These are phyloP conservation scores for Lasiosphaeria miniovina DNA, from an alignment of 495 filamentous ascomycete species.

Conservation along the genomic window DNA sequence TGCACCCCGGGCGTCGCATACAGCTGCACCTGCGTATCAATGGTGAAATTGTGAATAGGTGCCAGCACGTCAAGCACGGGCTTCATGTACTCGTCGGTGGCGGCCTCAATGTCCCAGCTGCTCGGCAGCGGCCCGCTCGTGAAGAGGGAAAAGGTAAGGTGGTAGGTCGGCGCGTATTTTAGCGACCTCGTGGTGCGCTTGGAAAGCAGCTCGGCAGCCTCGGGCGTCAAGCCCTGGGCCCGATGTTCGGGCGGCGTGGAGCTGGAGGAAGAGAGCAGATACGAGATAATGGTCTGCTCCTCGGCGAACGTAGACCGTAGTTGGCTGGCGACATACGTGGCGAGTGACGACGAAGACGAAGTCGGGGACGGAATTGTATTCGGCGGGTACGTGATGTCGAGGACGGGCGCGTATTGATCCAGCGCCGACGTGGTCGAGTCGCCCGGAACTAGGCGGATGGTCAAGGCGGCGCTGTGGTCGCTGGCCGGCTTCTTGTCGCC, in stretches of 20 bases:
- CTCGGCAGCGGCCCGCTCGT: conserved; percentile 73
- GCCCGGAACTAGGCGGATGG: conserved; percentile 64
- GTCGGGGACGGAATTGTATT: conserved; percentile 67
- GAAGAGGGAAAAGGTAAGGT: conserved; percentile 93
- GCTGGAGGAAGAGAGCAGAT: conserved; percentile 66
- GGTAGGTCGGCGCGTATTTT: conserved; percentile 91
- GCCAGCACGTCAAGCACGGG: conserved; percentile 76
- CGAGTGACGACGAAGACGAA: conserved; percentile 69
- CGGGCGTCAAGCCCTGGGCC: conserved; percentile 39
- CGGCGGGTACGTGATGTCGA: conserved; percentile 78
- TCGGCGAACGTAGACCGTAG: conserved; percentile 79
- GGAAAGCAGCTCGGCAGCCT: conserved; percentile 44
- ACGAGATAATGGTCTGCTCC: conserved; percentile 84
- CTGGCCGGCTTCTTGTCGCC: conserved; percentile 20
- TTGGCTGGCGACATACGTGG: conserved; percentile 74
- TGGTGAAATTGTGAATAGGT: conserved; percentile 89
- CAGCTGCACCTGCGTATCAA: conserved; percentile 93
- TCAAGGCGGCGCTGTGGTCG: conserved; percentile 59
- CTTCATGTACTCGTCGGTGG: conserved; percentile 74
- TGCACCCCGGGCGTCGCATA: conserved; percentile 79
- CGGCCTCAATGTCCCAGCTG: conserved; percentile 86
- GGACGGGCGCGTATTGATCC: conserved; percentile 62
- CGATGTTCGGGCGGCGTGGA: conserved; percentile 48
- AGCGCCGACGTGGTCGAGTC: conserved; percentile 60
- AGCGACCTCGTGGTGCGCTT: conserved; percentile 72